Base-by-base conservation (phyloP, 2,329 filamentous ascomycete genomes). In the Claviceps arundinis region DNA sequence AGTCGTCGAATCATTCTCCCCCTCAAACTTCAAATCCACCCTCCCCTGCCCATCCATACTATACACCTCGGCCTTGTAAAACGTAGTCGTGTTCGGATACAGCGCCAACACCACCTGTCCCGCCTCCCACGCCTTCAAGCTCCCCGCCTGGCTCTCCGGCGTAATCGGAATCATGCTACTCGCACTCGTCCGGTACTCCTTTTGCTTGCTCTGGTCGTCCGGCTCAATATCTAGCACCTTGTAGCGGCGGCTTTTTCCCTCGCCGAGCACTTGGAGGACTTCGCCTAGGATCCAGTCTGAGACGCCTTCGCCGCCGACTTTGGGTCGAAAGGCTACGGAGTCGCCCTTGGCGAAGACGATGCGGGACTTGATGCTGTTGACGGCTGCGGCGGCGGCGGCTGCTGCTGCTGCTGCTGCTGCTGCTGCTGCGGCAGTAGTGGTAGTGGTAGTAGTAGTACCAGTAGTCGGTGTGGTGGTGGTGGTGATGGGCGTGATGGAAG, bases 51-150 rank as follows among this genome's bases (percentile, higher is more conserved):
- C 70, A 52, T 83, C 72, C 73, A 79, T 82, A 38, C 82, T 82
- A 68, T 87, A 85, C 8, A 91, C 87, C 59, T 89, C 85, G 1
- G 87, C 87, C 63, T 86, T 83, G 65, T 93, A 93, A 60, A 93
- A 91, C 0, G 86, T 90, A 1, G 87, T 90, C 1, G 87, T 91
- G 59, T 89, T 83, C 0, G 87, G 87, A 61, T 93, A 93, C 53
- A 89, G 71, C 0, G 87, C 87, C 53, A 91, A 72, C 8, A 91
- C 87, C 46, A 81, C 78, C 63, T 84, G 87, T 45, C 85, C 84
- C 41, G 78, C 69, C 38, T 85, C 79, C 53, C 85, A 77, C 42
- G 85, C 74, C 4, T 75, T 69, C 16, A 84, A 70, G 2, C 68
- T 80, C 56, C 67, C 71, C 57, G 64, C 71, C 63, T 57, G 72